Conservation (phyloP, 148 eudicot genomes). For the Euryodendron excelsum region DNA sequence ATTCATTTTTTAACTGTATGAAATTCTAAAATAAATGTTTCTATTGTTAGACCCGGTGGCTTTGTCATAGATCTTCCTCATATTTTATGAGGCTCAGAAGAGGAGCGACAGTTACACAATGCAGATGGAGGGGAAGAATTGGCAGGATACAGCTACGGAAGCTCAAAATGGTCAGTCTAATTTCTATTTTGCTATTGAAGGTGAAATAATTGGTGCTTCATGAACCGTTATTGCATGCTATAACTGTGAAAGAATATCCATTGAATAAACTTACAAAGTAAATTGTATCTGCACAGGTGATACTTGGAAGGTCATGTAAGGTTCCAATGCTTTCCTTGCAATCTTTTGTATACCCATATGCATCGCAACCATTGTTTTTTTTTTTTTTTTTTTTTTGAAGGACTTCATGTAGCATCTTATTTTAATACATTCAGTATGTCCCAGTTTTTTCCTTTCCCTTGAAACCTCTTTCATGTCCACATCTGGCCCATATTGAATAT, state of each 20-base stretch:
- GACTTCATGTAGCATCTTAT: no score
- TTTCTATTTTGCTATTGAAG: conserved; percentile 16
- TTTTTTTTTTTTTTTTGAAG: no score
- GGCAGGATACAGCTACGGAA: conserved; percentile 70
- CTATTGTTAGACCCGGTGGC: conserved; percentile 66
- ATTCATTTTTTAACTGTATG: conserved; percentile 12
- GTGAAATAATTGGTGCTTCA: no score
- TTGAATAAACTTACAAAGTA: background rate
- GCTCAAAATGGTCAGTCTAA: conserved; percentile 77
- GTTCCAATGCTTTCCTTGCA: background rate
- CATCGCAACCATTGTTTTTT: no score
- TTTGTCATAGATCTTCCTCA: conserved; percentile 64
- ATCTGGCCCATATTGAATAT: no score
- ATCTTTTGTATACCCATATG: no score
- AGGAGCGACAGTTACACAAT: conserved; percentile 72
- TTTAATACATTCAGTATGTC: no score
- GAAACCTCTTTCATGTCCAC: background rate
- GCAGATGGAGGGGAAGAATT: conserved; percentile 87
- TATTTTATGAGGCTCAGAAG: conserved; percentile 62
- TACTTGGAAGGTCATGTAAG: background rate
- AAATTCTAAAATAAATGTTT: conserved; percentile 18
- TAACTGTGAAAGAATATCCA: background rate
- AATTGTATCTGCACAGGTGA: background rate
- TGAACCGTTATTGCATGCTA: background rate
- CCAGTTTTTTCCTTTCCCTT: background rate